phyloP scores from a whole-genome alignment of 306 rosid genomes.

The Vigna radiata region DNA sequence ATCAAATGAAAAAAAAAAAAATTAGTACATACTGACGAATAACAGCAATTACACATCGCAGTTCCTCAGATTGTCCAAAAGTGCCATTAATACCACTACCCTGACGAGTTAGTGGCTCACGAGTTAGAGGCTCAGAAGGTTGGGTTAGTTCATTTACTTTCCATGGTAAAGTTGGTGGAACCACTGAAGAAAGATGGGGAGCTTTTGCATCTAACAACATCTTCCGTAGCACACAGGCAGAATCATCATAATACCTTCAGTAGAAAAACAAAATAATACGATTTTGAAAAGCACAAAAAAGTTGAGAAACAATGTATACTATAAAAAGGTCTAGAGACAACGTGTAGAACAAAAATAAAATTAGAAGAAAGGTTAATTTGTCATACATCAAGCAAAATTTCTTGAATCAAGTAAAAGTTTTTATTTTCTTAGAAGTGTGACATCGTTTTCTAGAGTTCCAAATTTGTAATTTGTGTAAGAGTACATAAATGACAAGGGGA shows the following conservation, averaged over 20 bases:
- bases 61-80: conserved; percentile 92
- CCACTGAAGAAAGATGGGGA: conserved; percentile 90
- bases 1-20: conserved; percentile 27
- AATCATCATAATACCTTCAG: conserved; percentile 92
- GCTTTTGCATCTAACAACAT: conserved; percentile 96
- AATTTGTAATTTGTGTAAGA: conserved; percentile 22
- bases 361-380: conserved; percentile 15
- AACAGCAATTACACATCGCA: conserved; percentile 93
- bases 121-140: conserved; percentile 81
- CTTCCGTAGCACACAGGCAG: conserved; percentile 97
- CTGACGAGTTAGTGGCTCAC: conserved; percentile 93
- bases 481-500: conserved; percentile 1
- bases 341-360: not conserved
- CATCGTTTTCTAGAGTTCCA: not conserved
- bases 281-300: conserved; percentile 35
- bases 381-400: not conserved
- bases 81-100: conserved; percentile 89
- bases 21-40: conserved; percentile 90
- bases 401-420: not conserved
- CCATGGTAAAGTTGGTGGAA: conserved; percentile 97
- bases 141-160: conserved; percentile 76
- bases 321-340: not conserved
- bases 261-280: conserved; percentile 31
- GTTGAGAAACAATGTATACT: not conserved
- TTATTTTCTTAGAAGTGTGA: not conserved